phyloP scores from a whole-genome alignment of 495 filamentous ascomycete genomes.

The Xylaria acuta region DNA sequence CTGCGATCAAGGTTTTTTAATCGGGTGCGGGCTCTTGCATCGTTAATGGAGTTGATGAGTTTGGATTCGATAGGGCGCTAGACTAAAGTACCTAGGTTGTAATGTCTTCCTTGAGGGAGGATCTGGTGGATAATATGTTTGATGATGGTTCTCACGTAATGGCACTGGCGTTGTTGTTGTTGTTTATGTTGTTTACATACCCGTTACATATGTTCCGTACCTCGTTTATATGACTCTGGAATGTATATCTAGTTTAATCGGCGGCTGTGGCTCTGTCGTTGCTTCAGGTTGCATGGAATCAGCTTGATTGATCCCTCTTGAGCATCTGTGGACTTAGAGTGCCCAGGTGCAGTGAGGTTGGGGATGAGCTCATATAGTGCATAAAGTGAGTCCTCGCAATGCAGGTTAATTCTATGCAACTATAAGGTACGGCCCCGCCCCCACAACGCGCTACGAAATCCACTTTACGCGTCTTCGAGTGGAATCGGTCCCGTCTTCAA shows the following conservation, averaged over 20 bases:
- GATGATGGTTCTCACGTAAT: too few species aligned
- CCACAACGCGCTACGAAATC: conserved; percentile 19
- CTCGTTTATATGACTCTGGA: neutral
- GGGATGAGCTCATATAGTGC: neutral
- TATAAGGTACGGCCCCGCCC: conserved; percentile 3
- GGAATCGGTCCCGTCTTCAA: neutral
- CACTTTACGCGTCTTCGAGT: conserved; percentile 27
- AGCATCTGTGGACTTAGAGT: too few species aligned
- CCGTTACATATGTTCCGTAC: neutral
- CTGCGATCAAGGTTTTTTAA: neutral
- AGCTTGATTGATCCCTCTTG: too few species aligned
- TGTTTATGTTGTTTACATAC: too few species aligned
- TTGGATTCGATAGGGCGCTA: neutral
- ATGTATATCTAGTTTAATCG: neutral
- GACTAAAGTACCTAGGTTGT: neutral
- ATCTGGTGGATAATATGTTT: neutral
- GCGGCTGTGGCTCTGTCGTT: neutral
- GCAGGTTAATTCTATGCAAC: neutral
- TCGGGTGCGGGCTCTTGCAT: neutral
- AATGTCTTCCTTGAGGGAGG: conserved; percentile 1
- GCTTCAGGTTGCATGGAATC: too few species aligned
- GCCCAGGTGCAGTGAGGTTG: too few species aligned
- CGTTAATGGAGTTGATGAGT: neutral
- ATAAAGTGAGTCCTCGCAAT: neutral
- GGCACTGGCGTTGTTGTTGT: neutral